Base-by-base conservation (phyloP, 768 basidiomycete genomes). In the Candolleomyces eurysporus region DNA sequence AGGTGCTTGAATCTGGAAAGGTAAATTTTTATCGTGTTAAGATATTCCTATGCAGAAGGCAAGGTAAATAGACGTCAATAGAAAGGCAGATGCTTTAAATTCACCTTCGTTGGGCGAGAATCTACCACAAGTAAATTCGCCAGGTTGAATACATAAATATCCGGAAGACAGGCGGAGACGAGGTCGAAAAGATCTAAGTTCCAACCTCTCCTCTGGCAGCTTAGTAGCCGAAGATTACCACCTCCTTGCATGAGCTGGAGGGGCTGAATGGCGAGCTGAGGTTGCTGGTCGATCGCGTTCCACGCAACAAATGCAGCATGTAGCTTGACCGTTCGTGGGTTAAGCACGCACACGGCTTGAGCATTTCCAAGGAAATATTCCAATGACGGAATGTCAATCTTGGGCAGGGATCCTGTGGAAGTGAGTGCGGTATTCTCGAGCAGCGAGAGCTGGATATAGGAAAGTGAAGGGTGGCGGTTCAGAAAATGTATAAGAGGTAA, bases 351-450 rank as follows among this genome's bases (percentile, higher is more conserved):
- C 5, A 78, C 61, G 40, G 68, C 73, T 21, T 71, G 68, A 19
- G 71, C 72, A 61, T 76, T 76, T 8, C 76, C 77, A 36, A 72
- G 66, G 59, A 76, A 78, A 60, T 76, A 75, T 57, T 74, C 70
- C 9, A 79, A 69, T 10, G 54, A 13, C 4, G 54, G 54, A 36
- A 56, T n/a, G 13, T 17, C 21, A 9, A 56, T 26, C 39, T 64
- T 65, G 1, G 74, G 76, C 11, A 79, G 69, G 43, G 36, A 31
- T 17, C 52, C 40, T 10, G 53, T 50, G 5, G 46, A 46, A 13
- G 45, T 66, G 39, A 61, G 56, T 16, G 64, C 36, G 40, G 61
- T 49, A 51, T 71, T 66, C 50, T 74, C 76, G 45, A 69, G 58
- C 6, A 71, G 71, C 3, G 75, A 75, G n/a, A 77, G 68, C 65